Evolutionary conservation across 192 early-diverging fungal genomes (phyloP).

Genomic region (Phycomyces nitens): DNA sequence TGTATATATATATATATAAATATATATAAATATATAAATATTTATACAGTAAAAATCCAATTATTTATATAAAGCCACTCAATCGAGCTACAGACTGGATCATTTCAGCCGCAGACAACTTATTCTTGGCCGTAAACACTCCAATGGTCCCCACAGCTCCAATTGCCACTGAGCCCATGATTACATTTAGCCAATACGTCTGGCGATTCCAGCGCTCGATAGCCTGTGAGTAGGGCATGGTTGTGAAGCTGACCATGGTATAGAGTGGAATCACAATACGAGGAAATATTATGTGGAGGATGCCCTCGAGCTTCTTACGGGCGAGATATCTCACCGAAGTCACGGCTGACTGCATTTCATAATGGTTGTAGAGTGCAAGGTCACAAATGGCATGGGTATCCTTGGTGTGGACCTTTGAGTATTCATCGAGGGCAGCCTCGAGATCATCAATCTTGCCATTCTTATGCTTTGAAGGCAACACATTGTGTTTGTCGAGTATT

Average conservation of each 20-base stretch:
- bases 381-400: constrained; percentile 90
- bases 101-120: too few species aligned
- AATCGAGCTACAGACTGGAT: too few species aligned
- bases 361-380: constrained; percentile 90
- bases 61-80: too few species aligned
- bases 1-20: neutral
- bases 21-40: neutral
- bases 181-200: constrained; percentile 46
- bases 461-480: constrained; percentile 22
- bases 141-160: neutral
- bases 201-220: constrained; percentile 46
- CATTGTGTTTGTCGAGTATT: constrained; percentile 54
- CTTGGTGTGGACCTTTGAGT: constrained; percentile 60
- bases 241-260: constrained; percentile 93
- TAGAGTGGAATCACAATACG: constrained; percentile 80
- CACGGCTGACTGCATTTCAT: constrained; percentile 90
- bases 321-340: constrained; percentile 67
- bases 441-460: constrained; percentile 32
- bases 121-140: neutral
- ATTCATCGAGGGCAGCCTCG: constrained; percentile 65
- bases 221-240: constrained; percentile 79
- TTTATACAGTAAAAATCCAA: too few species aligned
- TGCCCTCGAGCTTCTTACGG: constrained; percentile 77
- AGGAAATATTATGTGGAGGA: constrained; percentile 73
- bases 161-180: constrained; percentile 10